Conservation (phyloP, 2,329 filamentous ascomycete species). For the Dothideomycetidae sp. region DNA sequence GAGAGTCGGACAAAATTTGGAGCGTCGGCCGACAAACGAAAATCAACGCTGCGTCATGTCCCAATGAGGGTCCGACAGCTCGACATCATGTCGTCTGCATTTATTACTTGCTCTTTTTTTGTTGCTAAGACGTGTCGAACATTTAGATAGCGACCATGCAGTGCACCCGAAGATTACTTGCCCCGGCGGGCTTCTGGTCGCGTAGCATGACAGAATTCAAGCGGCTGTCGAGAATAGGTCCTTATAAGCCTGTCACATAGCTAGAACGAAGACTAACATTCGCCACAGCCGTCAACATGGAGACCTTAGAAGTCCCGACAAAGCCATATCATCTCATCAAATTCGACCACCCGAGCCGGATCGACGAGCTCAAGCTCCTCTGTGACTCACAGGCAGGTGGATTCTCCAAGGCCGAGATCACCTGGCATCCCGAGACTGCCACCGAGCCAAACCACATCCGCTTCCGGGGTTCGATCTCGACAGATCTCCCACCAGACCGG, state of each 20-base stretch:
- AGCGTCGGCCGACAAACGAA: not conserved
- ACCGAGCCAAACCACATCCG: constrained; percentile 51
- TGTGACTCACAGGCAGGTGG: constrained; percentile 65
- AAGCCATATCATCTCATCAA: constrained; percentile 50
- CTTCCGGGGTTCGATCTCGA: constrained; percentile 83
- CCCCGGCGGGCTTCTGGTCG: constrained; percentile 38
- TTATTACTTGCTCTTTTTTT: no score
- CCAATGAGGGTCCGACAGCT: not conserved
- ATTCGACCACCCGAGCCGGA: constrained; percentile 39
- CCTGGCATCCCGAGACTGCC: constrained; percentile 40
- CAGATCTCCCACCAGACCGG: constrained; percentile 58
- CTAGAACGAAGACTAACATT: constrained; percentile 9
- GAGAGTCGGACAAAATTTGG: not conserved
- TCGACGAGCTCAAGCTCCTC: constrained; percentile 54
- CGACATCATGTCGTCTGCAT: no score
- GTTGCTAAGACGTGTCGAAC: no score
- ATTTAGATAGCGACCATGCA: constrained; percentile 24
- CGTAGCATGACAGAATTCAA: constrained; percentile 46
- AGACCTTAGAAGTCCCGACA: constrained; percentile 51
- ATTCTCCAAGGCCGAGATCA: constrained; percentile 60
- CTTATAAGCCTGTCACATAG: constrained; percentile 16
- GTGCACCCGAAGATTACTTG: constrained; percentile 22
- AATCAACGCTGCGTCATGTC: not conserved
- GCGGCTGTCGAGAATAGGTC: constrained; percentile 41
- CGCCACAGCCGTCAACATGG: constrained; percentile 48